Evolutionary conservation across 441 rosid species (phyloP).

Genomic region (Populus hybrid): DNA sequence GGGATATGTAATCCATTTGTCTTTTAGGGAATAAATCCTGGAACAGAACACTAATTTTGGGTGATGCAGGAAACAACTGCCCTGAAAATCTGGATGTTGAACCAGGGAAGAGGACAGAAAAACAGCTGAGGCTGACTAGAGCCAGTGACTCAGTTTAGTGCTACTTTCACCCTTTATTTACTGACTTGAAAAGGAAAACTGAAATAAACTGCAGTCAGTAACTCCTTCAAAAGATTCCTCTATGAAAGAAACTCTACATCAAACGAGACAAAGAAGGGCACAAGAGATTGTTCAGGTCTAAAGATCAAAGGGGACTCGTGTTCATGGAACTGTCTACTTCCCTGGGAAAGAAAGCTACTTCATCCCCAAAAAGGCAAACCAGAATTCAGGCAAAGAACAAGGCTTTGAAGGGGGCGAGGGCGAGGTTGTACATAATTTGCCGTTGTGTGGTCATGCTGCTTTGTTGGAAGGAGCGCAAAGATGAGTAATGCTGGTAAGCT

Average conservation of each 20-base stretch:
- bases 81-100: constrained; percentile 41
- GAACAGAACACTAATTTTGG: constrained; percentile 19
- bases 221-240: constrained; percentile 26
- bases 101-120: constrained; percentile 23
- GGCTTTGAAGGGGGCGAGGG: constrained; percentile 47
- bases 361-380: constrained; percentile 23
- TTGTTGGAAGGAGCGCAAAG: constrained; percentile 61
- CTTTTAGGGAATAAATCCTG: constrained; percentile 34
- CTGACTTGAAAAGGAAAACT: constrained; percentile 23
- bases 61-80: constrained; percentile 29
- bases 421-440: constrained; percentile 51
- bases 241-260: background rate
- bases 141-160: constrained; percentile 21
- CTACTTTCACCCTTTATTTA: constrained; percentile 27
- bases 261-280: constrained; percentile 11
- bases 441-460: constrained; percentile 54
- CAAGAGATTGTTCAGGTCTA: constrained; percentile 11
- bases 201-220: constrained; percentile 21
- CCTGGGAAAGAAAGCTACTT: constrained; percentile 16
- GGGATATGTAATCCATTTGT: constrained; percentile 26
- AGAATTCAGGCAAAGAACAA: constrained; percentile 29
- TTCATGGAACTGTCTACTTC: constrained; percentile 30
- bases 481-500: constrained; percentile 17
- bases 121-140: constrained; percentile 19
- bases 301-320: constrained; percentile 9